Conservation (phyloP, 257 asterid species). For the Rhazya stricta region DNA sequence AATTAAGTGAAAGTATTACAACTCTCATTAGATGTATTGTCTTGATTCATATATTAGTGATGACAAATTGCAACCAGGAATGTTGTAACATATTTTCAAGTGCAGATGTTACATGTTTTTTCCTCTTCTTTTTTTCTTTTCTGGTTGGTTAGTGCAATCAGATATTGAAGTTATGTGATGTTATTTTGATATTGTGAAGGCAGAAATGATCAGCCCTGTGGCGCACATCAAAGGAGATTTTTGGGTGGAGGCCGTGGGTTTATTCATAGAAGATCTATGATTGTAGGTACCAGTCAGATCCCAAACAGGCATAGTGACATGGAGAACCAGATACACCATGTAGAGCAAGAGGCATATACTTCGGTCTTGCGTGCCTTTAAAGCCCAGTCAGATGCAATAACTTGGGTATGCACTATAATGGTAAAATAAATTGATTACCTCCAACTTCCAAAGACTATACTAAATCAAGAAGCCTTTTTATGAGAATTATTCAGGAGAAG, state of each 20-base stretch:
- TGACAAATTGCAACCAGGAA: neutral
- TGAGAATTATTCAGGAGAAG: slow-evolving; percentile 60
- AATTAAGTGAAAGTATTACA: neutral
- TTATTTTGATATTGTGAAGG: slow-evolving; percentile 3
- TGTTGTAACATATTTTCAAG: neutral
- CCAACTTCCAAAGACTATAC: slow-evolving; percentile 26
- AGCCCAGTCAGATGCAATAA: slow-evolving; percentile 90
- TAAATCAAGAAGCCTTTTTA: slow-evolving; percentile 24
- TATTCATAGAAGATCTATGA: slow-evolving; percentile 8
- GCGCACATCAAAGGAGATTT: slow-evolving; percentile 1
- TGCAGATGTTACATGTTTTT: neutral
- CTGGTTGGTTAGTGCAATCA: neutral
- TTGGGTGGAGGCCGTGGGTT: slow-evolving; percentile 18
- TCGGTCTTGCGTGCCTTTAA: slow-evolving; percentile 88
- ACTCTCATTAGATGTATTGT: neutral
- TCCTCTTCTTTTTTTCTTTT: neutral
- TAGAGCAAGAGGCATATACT: slow-evolving; percentile 90
- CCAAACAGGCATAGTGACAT: slow-evolving; percentile 53
- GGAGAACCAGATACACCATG: slow-evolving; percentile 81
- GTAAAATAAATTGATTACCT: slow-evolving; percentile 25
- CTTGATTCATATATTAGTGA: neutral
- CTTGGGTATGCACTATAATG: slow-evolving; percentile 58
- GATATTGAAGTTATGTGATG: neutral
- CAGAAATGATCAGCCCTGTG: slow-evolving; percentile 10
- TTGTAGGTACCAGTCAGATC: slow-evolving; percentile 5